These are phyloP conservation scores for Flaveria linearis DNA, from an alignment of 129 eudicot genomes.

Conservation along the genomic window DNA sequence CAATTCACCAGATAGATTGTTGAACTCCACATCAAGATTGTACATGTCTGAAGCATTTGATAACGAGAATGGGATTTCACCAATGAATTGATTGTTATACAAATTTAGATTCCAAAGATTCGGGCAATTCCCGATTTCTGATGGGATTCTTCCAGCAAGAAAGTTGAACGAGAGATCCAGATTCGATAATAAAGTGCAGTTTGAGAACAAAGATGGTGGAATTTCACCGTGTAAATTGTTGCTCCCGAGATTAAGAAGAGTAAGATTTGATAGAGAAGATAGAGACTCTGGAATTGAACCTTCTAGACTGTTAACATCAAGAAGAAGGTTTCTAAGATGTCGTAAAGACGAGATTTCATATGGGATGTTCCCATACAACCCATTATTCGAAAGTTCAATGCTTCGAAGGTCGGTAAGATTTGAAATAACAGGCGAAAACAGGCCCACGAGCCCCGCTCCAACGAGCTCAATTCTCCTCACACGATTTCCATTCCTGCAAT, in stretches of 20 bases:
- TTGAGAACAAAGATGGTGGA: conserved; percentile 54
- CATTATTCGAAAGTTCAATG: conserved; percentile 34
- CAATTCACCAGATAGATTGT: conserved; percentile 53
- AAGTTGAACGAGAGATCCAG: conserved; percentile 50
- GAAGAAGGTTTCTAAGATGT: conserved; percentile 40
- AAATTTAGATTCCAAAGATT: conserved; percentile 52
- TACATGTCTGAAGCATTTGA: conserved; percentile 42
- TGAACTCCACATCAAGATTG: conserved; percentile 52
- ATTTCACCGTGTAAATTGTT: conserved; percentile 44
- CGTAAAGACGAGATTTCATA: conserved; percentile 41
- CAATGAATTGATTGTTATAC: conserved; percentile 52
- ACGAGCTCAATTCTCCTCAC: conserved; percentile 40
- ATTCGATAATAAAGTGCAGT: conserved; percentile 52
- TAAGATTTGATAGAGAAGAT: conserved; percentile 43
- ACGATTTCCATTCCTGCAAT: conserved; percentile 40
- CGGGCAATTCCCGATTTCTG: conserved; percentile 50
- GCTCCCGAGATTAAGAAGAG: conserved; percentile 31
- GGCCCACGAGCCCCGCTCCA: conserved; percentile 40
- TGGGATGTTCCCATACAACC: conserved; percentile 48
- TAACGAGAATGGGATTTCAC: conserved; percentile 57
- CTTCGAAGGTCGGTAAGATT: conserved; percentile 50
- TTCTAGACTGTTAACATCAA: conserved; percentile 40
- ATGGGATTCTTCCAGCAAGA: conserved; percentile 47
- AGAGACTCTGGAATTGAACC: conserved; percentile 50
- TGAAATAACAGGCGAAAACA: conserved; percentile 42